Evolutionary conservation across 75 land plant species (phyloP).

Genomic region (Cryptomeria japonica): DNA sequence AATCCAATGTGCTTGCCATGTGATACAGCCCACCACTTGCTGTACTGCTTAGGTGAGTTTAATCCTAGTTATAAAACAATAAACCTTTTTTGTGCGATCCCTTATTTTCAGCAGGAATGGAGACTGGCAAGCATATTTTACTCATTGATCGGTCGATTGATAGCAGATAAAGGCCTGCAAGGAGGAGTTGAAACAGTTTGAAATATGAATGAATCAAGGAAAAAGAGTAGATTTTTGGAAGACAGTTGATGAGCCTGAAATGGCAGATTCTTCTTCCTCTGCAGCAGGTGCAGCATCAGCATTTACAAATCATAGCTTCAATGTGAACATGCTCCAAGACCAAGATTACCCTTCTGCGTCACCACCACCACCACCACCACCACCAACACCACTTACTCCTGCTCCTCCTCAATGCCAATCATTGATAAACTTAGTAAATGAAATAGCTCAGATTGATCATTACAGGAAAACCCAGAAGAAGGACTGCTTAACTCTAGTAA

Average conservation of each 20-base stretch:
- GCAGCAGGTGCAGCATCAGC: background rate
- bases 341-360: background rate
- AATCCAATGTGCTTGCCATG: background rate
- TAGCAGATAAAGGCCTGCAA: background rate
- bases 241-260: background rate
- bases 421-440: slow-evolving; percentile 8
- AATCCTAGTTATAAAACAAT: background rate
- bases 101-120: slow-evolving; percentile 1
- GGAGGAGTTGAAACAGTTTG: background rate
- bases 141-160: background rate
- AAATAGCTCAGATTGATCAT: background rate
- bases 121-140: background rate
- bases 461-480: slow-evolving; percentile 11
- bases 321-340: background rate
- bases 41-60: background rate
- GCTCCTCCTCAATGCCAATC: background rate
- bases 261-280: background rate
- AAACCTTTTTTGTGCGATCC: background rate
- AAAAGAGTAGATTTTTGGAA: background rate
- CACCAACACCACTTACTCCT: background rate
- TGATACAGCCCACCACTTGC: background rate
- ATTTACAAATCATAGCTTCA: background rate
- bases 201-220: background rate
- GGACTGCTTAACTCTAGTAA: slow-evolving; percentile 29
- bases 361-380: background rate